Evolutionary conservation across 768 basidiomycete species (phyloP), one percentile per base, ranked within the genome.

Genomic region (Arthromyces matolae): DNA sequence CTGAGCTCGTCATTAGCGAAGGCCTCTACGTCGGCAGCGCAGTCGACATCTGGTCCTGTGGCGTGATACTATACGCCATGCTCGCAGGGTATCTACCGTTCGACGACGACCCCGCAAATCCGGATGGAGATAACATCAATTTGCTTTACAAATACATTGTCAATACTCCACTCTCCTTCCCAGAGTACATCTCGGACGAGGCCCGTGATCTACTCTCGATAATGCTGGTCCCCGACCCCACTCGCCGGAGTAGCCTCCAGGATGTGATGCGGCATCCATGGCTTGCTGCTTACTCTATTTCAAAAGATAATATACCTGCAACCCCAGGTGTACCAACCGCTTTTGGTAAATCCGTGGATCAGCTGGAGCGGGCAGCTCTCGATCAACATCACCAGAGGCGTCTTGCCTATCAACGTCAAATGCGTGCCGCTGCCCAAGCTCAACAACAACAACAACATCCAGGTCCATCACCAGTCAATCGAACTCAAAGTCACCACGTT

Each of bases 101-200:
- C 67, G 96, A 98, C 68, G 96, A 98, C 66, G 96, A 99, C 67
- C 96, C 96, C 1, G 87, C 85, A 23, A 99, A 98, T 64, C 96
- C 96, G 4, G 96, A 98, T 47, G 96, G 96, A 49, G 95, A 99
- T 72, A 98, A 99, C 71, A 99, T 98, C 73, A 98, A 98, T 62
- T 79, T 98, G 5, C 71, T 99, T 38, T 98, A 99, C 81, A 92
- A 89, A 64, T 98, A 99, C 70, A 99, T 99, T 68, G 87, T 98
- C 69, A 93, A 86, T 73, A 99, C 96, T 1, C 89, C 89, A 8
- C 83, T 98, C 51, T 89, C 91, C 19, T 97, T 98, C 75, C 95
- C 94, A n/a, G 91, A 95, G 37, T 95, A 95, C 66, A 83, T 97
- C 58, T 89, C 91, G 5, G 62, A 76, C 8, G 82, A 86, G 47